phyloP scores from a whole-genome alignment of 2,329 filamentous ascomycete species.

The Xylaria sp. region DNA sequence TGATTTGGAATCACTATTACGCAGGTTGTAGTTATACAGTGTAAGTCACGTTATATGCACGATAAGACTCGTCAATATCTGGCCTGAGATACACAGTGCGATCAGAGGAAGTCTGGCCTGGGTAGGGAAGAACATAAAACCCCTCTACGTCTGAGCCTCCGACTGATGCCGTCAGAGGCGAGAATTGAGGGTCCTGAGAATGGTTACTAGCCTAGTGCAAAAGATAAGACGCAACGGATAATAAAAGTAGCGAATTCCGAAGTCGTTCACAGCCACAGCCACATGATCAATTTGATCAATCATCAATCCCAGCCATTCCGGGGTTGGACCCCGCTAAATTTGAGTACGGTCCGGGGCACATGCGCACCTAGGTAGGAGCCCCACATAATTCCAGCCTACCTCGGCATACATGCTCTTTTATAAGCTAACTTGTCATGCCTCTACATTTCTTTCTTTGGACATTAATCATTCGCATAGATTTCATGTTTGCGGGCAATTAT shows the following conservation, averaged over 20 bases:
- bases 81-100: conserved; percentile 9
- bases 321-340: neutral
- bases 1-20: conserved; percentile 35
- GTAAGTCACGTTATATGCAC: neutral
- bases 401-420: conserved; percentile 31
- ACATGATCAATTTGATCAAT: neutral
- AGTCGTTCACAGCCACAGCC: neutral
- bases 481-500: neutral
- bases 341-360: conserved; percentile 14
- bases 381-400: conserved; percentile 32
- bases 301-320: neutral
- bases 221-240: conserved; percentile 27
- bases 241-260: conserved; percentile 21
- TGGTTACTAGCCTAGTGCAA: neutral
- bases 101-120: no score
- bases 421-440: neutral
- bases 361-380: conserved; percentile 16
- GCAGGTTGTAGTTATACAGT: conserved; percentile 12
- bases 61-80: neutral
- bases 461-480: conserved; percentile 17
- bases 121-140: neutral
- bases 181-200: neutral
- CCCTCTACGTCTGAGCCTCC: conserved; percentile 26
- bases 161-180: conserved; percentile 34
- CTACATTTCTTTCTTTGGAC: neutral